Evolutionary conservation across 768 basidiomycete species (phyloP).

Genomic region (Tulasnella sp.): DNA sequence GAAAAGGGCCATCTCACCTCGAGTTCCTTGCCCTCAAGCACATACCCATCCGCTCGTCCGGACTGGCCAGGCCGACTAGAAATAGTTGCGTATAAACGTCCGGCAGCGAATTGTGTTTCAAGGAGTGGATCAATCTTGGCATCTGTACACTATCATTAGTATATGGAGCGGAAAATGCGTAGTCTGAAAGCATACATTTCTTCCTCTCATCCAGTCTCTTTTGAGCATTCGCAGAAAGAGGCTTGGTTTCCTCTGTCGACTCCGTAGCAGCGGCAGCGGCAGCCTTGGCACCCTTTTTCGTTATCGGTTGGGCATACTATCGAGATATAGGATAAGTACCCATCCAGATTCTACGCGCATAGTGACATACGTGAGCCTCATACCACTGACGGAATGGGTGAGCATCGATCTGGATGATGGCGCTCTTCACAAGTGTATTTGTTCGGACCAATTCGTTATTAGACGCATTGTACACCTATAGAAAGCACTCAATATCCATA

Average conservation of each 20-base stretch:
- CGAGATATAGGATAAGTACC: neutral
- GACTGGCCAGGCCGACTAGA: constrained; percentile 94
- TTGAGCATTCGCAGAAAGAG: constrained; percentile 82
- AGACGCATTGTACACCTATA: constrained; percentile 91
- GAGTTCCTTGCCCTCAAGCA: constrained; percentile 96
- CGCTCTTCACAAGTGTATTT: constrained; percentile 95
- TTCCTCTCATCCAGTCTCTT: constrained; percentile 79
- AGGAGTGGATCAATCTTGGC: constrained; percentile 86
- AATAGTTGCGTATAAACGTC: constrained; percentile 88
- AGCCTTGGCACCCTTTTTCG: constrained; percentile 69
- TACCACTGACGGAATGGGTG: constrained; percentile 99
- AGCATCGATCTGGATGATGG: constrained; percentile 95
- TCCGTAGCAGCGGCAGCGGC: constrained; percentile 37
- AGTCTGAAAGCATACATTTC: constrained; percentile 46
- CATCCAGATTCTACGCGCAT: neutral
- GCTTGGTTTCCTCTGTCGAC: constrained; percentile 49
- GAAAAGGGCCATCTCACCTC: constrained; percentile 43
- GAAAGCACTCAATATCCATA: neutral
- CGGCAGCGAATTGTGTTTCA: constrained; percentile 81
- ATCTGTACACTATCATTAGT: constrained; percentile 32
- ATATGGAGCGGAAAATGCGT: neutral
- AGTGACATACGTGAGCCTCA: constrained; percentile 79
- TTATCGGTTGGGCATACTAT: constrained; percentile 90
- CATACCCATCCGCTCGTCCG: constrained; percentile 92
- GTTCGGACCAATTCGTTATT: constrained; percentile 99